Evolutionary conservation across 2,329 filamentous ascomycete species (phyloP), one percentile per base, ranked within the genome.

Genomic region (Phaeosphaeriaceae sp.): DNA sequence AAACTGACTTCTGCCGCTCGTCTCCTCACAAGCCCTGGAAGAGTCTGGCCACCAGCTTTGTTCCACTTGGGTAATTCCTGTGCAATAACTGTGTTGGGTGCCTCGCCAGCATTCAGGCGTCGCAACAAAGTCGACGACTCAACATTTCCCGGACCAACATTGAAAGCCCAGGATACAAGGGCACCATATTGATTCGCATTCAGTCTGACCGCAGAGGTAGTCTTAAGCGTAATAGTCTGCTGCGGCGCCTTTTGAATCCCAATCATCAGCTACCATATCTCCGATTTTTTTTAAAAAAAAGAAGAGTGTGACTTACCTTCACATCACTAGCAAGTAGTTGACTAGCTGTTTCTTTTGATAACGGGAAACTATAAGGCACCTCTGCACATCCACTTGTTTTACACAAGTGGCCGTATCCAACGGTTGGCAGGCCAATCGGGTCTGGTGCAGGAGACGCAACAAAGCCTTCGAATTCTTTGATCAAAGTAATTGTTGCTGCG

Each of bases 111-210:
- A 66, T 81, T 81, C 48, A 81, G 70, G 8, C 76, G 69, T 39
- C 60, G 62, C 50, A 80, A 63, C 18, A 81, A 68, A 0, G 69
- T 73, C 3, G 78, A 81, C 0, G 58, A 61, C n/a, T 51, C 47
- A 3, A 75, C 69, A 38, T 71, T 72, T 3, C 74, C 77, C 49
- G 74, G 77, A 20, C 80, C 80, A 35, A 79, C 70, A 60, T 82
- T 83, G 74, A 77, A 82, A 13, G 77, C 70, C 78, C 78, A 82
- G 36, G 74, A 78, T 30, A 81, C 76, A 2, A 82, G 74, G 1
- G 80, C 80, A 34, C 77, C 80, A 58, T 79, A 83, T 60, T 82
- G 77, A 68, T 83, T 82, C 26, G 69, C 74, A 57, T 81, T 80
- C 28, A 81, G 67, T 3, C 59, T 66, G 35, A 78, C 76, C 3